These are phyloP conservation scores for Leccinum incarnatum DNA, from an alignment of 768 basidiomycete genomes.

Conservation along the genomic window DNA sequence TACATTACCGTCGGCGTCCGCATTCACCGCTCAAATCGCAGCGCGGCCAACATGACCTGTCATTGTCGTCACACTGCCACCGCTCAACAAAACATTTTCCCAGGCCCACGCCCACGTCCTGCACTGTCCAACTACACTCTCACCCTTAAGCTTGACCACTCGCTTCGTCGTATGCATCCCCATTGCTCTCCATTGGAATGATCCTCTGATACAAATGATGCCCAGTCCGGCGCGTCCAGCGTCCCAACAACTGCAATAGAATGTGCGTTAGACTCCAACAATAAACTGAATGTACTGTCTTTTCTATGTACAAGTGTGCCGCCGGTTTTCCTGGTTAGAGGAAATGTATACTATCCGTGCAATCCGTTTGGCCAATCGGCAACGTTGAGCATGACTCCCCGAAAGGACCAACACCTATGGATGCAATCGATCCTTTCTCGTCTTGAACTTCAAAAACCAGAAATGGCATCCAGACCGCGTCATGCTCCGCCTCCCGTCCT, in stretches of 20 bases:
- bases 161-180: conserved; percentile 66
- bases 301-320: conserved; percentile 68
- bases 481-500: conserved; percentile 53
- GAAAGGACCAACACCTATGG: conserved; percentile 34
- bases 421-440: conserved; percentile 30
- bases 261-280: neutral
- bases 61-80: conserved; percentile 12
- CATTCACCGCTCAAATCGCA: conserved; percentile 56
- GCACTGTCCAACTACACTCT: conserved; percentile 45
- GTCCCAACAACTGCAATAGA: conserved; percentile 57
- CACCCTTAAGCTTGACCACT: conserved; percentile 33
- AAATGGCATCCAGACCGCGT: conserved; percentile 55
- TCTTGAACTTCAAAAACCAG: conserved; percentile 47
- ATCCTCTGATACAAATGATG: conserved; percentile 69
- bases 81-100: conserved; percentile 42
- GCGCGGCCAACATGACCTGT: conserved; percentile 58
- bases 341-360: conserved; percentile 54
- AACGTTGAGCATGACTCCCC: neutral
- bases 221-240: conserved; percentile 68
- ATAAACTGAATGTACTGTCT: conserved; percentile 50
- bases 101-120: conserved; percentile 29
- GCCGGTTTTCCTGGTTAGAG: conserved; percentile 61
- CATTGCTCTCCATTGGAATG: conserved; percentile 68
- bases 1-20: conserved; percentile 50
- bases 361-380: conserved; percentile 35